Base-by-base conservation (phyloP, 495 filamentous ascomycete genomes). In the Sabuloglossum arenarium region DNA sequence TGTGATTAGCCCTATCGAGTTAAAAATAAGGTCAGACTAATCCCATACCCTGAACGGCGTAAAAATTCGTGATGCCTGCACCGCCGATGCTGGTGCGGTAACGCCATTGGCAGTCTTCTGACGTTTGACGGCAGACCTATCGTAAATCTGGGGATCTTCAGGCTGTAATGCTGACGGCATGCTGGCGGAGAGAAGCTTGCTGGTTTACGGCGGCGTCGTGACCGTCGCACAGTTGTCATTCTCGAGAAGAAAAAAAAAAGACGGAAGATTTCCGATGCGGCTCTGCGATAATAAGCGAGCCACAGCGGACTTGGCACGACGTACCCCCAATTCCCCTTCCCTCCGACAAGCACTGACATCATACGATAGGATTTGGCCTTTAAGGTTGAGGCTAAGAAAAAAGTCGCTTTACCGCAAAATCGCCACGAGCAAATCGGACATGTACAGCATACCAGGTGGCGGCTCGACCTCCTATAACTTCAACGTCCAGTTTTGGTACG, bases 41-140 rank as follows among this genome's bases (percentile, higher is more conserved):
- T 12, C 53, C 72, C 82, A 61, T 80, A 93, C 88, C 64, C 90
- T 71, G 67, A 87, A 96, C 6, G 91, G 91, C 45, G 88, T 84
- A 69, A 97, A 93, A 59, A 97, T 85, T 60, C 78, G 76, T 9
- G 90, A 88, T 23, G 58, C 43, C 21, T 60, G 61, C 5, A 59
- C 60, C 30, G 19, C 43, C 31, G 60, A 55, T 25, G 5, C 19
- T 21, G 28, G 30, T 10, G 21, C 37, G 24, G 30, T 24, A 42
- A 25, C 30, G 32, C 23, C 58, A 53, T 58, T 59, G 45, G 67
- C 64, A 59, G 75, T 65, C 69, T 80, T 87, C 66, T 82, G 82
- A 45, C 84, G 77, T 68, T 89, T 89, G 1, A 16, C 30, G 6
- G 14, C 19, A 55, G 31, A 28, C 8, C 39, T 28, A 12, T 25